A percentile compares a stretch with the other conserved stretches of the same genome.
These are phyloP conservation scores for Endocladia muricata DNA, from an alignment of 31 red algal species.

Conservation along the genomic window DNA sequence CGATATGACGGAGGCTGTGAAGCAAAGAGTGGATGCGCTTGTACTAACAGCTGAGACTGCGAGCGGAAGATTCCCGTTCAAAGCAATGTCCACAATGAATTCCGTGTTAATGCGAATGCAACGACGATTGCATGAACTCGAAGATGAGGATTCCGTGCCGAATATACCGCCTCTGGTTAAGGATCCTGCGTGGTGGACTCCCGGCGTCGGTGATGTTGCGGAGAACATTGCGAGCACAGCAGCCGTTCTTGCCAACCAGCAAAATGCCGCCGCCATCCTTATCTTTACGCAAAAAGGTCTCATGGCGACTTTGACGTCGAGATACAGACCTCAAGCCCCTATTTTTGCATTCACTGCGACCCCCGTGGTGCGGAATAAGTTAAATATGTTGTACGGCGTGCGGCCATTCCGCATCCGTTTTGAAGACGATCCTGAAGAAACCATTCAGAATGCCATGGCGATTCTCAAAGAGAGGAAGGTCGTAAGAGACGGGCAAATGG, in stretches of 20 bases:
- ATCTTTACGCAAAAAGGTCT: slow-evolving; percentile 99
- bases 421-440: slow-evolving; percentile 94
- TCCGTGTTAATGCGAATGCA: slow-evolving; percentile 71
- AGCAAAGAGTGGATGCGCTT: slow-evolving; percentile 86
- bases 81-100: slow-evolving; percentile 88
- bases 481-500: slow-evolving; percentile 68
- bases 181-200: slow-evolving; percentile 67
- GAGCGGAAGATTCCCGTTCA: slow-evolving; percentile 92
- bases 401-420: slow-evolving; percentile 88
- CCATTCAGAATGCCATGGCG: slow-evolving; percentile 78
- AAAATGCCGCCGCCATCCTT: slow-evolving; percentile 83
- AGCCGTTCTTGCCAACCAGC: slow-evolving; percentile 75
- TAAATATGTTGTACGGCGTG: slow-evolving; percentile 93
- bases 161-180: slow-evolving; percentile 63
- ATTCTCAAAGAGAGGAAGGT: slow-evolving; percentile 70
- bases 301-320: slow-evolving; percentile 87
- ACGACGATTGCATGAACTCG: slow-evolving; percentile 42
- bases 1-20: slow-evolving; percentile 93
- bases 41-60: slow-evolving; percentile 97
- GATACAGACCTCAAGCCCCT: slow-evolving; percentile 80
- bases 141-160: slow-evolving; percentile 5
- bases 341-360: slow-evolving; percentile 96
- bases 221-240: slow-evolving; percentile 83
- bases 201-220: slow-evolving; percentile 61
- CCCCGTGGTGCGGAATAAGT: slow-evolving; percentile 83